Evolutionary conservation across 106 monocot species (phyloP).

Genomic region (Triglochin maritima): DNA sequence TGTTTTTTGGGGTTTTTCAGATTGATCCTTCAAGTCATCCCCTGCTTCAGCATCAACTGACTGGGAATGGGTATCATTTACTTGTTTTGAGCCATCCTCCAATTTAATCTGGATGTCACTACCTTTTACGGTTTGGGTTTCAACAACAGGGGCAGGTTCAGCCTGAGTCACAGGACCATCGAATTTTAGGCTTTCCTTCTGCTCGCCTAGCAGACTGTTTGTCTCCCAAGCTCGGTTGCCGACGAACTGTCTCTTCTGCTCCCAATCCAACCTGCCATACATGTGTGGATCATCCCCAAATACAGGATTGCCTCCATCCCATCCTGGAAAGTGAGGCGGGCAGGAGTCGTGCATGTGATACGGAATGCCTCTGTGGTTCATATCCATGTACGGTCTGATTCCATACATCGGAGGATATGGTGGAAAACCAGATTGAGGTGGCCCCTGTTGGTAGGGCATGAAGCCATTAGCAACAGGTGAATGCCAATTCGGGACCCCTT

Average conservation of each 20-base stretch:
- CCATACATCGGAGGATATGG: slow-evolving; percentile 72
- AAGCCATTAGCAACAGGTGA: slow-evolving; percentile 67
- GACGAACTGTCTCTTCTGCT: slow-evolving; percentile 37
- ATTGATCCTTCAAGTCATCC: slow-evolving; percentile 1
- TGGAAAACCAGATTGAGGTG: slow-evolving; percentile 42
- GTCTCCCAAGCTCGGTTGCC: slow-evolving; percentile 37
- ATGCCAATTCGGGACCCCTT: slow-evolving; percentile 42
- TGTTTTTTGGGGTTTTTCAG: slow-evolving; percentile 8
- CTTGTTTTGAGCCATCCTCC: neutral
- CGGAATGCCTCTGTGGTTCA: slow-evolving; percentile 42
- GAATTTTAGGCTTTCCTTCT: no score
- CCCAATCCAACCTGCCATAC: slow-evolving; percentile 53
- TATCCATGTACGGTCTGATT: slow-evolving; percentile 52
- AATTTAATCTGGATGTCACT: neutral
- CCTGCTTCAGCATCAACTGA: no score
- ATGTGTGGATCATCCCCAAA: slow-evolving; percentile 45
- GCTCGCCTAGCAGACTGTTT: neutral
- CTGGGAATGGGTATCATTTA: no score
- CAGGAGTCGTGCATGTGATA: slow-evolving; percentile 54
- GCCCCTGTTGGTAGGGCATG: slow-evolving; percentile 59
- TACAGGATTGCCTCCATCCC: slow-evolving; percentile 44
- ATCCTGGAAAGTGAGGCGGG: slow-evolving; percentile 47
- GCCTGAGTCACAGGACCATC: neutral
- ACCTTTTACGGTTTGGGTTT: slow-evolving; percentile 18
- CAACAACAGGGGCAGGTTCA: slow-evolving; percentile 10